Evolutionary conservation across 1,139 yeast genomes (phyloP), one percentile per base, ranked within the genome.

Genomic region (Geotrichum cucujoidarum): DNA sequence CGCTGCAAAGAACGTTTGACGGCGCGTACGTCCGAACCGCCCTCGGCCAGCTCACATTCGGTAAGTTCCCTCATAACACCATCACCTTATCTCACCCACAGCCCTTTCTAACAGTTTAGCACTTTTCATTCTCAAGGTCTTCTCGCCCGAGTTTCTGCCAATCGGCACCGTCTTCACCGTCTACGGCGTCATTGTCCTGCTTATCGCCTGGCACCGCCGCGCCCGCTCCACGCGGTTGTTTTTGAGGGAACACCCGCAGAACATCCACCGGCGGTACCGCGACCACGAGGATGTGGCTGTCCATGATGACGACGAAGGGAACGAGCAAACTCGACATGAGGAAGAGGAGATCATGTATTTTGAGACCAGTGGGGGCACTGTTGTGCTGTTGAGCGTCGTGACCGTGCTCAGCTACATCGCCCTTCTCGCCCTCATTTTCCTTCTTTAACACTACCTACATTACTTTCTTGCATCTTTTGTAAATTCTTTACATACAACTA

Each of bases 11-110:
- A 14, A 70, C 74, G 3, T 70, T 67, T 47, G 73, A 70, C 49
- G 74, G 74, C 1, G 73, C 74, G 4, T 70, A 70, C 51, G 48
- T 67, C 30, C 63, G 74, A 29, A 67, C 74, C 0, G 73, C 73
- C 3, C 51, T 70, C 42, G 63, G 68, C 24, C 70, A 69, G 45
- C 56, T 70, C 14, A 57, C 71, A 2, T 63, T 69, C 48, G 66
- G 69, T 58, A 53, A 30, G 62, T 52, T 18, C 20, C 10, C 17
- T 20, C 7, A 11, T 8, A 18, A 24, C 27, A 24, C 27, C 27
- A 6, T 24, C n/a, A n/a, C n/a, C n/a, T n/a, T n/a, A n/a, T n/a
- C n/a, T n/a, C n/a, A n/a, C n/a, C n/a, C n/a, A n/a, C n/a, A n/a
- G n/a, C n/a, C n/a, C n/a, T n/a, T n/a, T n/a, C n/a, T n/a, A n/a